Evolutionary conservation across 192 early-diverging fungal genomes (phyloP).

Genomic region (Backusella macrospora): DNA sequence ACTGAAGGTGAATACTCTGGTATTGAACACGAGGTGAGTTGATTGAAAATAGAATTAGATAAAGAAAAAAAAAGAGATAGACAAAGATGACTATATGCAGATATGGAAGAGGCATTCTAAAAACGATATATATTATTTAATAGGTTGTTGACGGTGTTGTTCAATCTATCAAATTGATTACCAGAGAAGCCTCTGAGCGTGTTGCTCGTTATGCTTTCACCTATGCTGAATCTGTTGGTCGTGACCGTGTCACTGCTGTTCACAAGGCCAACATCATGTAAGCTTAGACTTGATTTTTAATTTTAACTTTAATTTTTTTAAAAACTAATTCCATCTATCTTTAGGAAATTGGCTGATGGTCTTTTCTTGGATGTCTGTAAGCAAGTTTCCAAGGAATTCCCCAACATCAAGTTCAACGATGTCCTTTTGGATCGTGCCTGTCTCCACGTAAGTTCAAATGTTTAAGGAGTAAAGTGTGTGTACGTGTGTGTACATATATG

Average conservation of each 20-base stretch:
- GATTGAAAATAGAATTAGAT: neutral
- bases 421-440: conserved; percentile 94
- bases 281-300: neutral
- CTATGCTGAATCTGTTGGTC: conserved; percentile 86
- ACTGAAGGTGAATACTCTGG: conserved; percentile 99
- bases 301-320: neutral
- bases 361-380: conserved; percentile 93
- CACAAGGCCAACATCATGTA: conserved; percentile 98
- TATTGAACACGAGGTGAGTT: conserved; percentile 84
- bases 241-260: conserved; percentile 92
- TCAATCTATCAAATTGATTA: conserved; percentile 99
- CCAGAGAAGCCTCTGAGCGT: conserved; percentile 90
- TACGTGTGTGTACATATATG: neutral
- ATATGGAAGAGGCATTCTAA: neutral
- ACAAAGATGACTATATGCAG: neutral
- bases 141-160: conserved; percentile 92
- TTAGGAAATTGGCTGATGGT: conserved; percentile 90
- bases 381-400: conserved; percentile 91
- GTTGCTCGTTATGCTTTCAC: conserved; percentile 94
- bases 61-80: neutral
- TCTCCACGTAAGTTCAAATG: conserved; percentile 52
- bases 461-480: neutral
- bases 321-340: neutral
- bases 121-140: conserved; percentile 24
- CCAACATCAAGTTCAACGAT: conserved; percentile 89